phyloP scores from a whole-genome alignment of 257 asterid species.

The Fraxinus cuspidata region DNA sequence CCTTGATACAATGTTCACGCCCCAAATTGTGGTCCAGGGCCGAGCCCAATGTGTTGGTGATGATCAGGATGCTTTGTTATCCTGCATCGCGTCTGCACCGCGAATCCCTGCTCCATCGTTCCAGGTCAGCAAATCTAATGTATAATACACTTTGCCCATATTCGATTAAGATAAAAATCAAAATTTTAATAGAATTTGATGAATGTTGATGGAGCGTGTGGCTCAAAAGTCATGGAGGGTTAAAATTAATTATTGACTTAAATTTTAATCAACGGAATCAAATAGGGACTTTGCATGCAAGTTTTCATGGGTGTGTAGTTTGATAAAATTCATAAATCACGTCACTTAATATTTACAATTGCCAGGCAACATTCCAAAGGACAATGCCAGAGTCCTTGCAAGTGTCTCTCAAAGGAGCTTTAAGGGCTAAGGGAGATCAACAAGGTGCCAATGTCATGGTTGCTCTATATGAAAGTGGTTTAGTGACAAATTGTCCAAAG shows the following conservation, averaged over 20 bases:
- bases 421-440: slow-evolving; percentile 56
- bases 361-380: slow-evolving; percentile 74
- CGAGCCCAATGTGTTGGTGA: slow-evolving; percentile 59
- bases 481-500: slow-evolving; percentile 55
- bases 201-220: no score
- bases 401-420: slow-evolving; percentile 60
- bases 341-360: no score
- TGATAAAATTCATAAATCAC: no score
- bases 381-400: slow-evolving; percentile 53
- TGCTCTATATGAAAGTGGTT: slow-evolving; percentile 67
- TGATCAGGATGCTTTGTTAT: slow-evolving; percentile 52
- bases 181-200: no score
- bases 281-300: no score
- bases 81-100: slow-evolving; percentile 57
- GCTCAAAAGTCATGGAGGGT: no score
- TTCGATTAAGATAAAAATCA: no score
- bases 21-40: slow-evolving; percentile 82
- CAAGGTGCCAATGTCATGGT: slow-evolving; percentile 64
- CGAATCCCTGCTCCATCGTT: slow-evolving; percentile 66
- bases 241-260: no score
- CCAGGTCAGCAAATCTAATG: slow-evolving; percentile 48
- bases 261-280: no score
- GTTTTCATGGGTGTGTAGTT: no score
- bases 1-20: slow-evolving; percentile 80
- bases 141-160: no score